Evolutionary conservation across 2,329 filamentous ascomycete genomes (phyloP).

Genomic region (Phaeosphaeriaceae sp.): DNA sequence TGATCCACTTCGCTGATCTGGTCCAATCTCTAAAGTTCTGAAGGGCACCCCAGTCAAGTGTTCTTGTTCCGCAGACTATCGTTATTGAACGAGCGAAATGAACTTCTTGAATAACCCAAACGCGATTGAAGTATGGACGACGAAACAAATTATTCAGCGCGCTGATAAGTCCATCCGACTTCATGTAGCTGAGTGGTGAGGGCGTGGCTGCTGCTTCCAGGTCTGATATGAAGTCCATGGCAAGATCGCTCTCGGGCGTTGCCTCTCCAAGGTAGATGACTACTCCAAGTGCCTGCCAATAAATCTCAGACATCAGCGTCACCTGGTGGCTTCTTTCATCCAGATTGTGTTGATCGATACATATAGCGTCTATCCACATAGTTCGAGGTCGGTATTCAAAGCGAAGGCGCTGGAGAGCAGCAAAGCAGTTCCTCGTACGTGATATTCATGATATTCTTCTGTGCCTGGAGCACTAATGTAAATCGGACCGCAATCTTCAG

Average conservation of each 20-base stretch:
- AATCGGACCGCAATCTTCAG: background rate
- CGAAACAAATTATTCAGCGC: background rate
- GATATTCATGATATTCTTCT: background rate
- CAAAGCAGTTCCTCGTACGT: background rate
- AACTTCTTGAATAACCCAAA: background rate
- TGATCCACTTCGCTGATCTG: no score
- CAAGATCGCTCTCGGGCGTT: background rate
- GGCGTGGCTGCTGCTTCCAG: background rate
- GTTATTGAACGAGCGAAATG: background rate
- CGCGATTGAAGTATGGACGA: background rate
- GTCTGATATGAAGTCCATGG: background rate
- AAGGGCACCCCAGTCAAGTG: background rate
- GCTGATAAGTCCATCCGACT: background rate
- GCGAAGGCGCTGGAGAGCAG: background rate
- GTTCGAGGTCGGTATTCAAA: background rate
- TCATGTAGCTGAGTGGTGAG: no score
- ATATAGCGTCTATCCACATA: background rate
- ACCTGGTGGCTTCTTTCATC: background rate
- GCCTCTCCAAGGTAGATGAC: background rate
- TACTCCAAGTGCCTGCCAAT: background rate
- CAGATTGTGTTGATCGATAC: background rate
- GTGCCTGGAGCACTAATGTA: background rate
- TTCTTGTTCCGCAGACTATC: background rate
- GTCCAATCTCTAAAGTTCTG: background rate
- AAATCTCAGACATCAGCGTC: background rate